Evolutionary conservation across 441 rosid genomes (phyloP).

Genomic region (Metrosideros polymorpha): DNA sequence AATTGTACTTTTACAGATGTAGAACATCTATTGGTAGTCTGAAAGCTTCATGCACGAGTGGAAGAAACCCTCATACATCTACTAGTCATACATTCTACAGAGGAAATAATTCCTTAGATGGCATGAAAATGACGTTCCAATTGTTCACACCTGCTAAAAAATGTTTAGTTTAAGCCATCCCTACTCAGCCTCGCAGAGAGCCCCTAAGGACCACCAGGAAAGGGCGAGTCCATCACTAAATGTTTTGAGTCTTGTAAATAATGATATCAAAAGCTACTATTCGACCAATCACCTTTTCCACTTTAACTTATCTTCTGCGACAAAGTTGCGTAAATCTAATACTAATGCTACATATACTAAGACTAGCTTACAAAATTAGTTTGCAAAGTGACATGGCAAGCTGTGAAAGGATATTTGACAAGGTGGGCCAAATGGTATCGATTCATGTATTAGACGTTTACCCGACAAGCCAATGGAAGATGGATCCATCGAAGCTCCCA

Average conservation of each 20-base stretch:
- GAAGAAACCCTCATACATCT: not conserved
- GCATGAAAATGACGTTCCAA: not conserved
- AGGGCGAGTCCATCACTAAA: not conserved
- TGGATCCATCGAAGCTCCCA: conserved; percentile 91
- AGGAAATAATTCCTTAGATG: not conserved
- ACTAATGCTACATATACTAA: not conserved
- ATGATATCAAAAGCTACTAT: not conserved
- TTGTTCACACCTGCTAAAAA: not conserved
- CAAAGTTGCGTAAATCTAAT: not conserved
- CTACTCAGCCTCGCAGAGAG: not conserved
- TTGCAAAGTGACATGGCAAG: not conserved
- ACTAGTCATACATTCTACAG: not conserved
- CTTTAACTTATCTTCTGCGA: not conserved
- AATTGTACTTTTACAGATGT: not conserved
- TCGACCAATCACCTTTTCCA: not conserved
- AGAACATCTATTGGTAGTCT: not conserved
- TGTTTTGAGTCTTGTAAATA: not conserved
- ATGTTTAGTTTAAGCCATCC: not conserved
- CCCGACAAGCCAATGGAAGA: conserved; percentile 99
- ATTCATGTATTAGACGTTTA: conserved; percentile 14
- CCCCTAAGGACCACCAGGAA: not conserved
- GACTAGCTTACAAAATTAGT: not conserved
- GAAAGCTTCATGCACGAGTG: not conserved
- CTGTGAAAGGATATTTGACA: not conserved
- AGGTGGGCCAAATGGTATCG: not conserved